Conservation (phyloP, 2,329 filamentous ascomycete species). For the Verticillium tricorpus region DNA sequence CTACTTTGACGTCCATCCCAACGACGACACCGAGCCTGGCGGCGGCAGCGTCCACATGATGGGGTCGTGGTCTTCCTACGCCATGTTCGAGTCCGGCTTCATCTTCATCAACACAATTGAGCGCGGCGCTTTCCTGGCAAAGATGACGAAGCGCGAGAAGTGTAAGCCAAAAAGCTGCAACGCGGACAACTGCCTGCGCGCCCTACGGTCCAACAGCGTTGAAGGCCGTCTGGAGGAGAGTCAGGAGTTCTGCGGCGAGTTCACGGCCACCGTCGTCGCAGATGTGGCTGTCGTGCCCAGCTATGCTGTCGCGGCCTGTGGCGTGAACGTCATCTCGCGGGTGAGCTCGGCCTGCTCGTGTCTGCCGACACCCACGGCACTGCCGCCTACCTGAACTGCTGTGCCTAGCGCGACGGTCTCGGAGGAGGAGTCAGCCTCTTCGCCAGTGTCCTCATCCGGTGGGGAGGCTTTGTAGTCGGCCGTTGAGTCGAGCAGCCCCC, state of each 20-base stretch:
- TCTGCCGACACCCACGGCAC: constrained; percentile 14
- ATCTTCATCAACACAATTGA: constrained; percentile 40
- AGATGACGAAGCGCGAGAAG: constrained; percentile 18
- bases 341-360: constrained; percentile 17
- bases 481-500: too few relatives aligned
- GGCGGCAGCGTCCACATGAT: constrained; percentile 30
- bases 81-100: constrained; percentile 35
- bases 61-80: constrained; percentile 40
- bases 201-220: constrained; percentile 12
- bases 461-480: background rate
- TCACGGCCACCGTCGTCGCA: constrained; percentile 12
- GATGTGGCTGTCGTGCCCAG: constrained; percentile 14
- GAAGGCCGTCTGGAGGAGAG: constrained; percentile 14
- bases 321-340: constrained; percentile 14
- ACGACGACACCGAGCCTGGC: constrained; percentile 35
- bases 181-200: constrained; percentile 17
- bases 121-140: constrained; percentile 34
- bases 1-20: constrained; percentile 43
- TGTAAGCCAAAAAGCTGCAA: constrained; percentile 17
- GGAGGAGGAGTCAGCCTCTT: too few relatives aligned
- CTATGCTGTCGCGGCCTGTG: constrained; percentile 14
- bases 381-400: too few relatives aligned
- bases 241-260: constrained; percentile 15
- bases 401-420: too few relatives aligned
- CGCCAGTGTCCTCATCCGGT: background rate